Evolutionary conservation across 768 basidiomycete species (phyloP), one percentile per base, ranked within the genome.

Genomic region (Dacryopinax spathularia): DNA sequence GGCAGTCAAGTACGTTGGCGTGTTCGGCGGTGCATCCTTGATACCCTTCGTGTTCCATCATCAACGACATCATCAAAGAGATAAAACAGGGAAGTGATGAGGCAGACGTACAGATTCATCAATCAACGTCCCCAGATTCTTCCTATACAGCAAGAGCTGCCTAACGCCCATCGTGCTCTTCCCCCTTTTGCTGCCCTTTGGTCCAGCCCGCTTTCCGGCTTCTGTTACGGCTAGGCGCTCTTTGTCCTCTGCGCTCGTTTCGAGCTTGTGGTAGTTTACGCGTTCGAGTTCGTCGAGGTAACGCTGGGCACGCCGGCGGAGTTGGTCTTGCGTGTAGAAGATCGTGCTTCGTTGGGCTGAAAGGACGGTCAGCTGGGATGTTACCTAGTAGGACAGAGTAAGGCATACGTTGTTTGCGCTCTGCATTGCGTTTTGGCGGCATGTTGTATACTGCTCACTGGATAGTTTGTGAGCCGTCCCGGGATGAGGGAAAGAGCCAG

Each of bases 131-230:
- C 81, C 75, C 15, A 93, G 78, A 67, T 82, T 89, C 74, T 92
- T 93, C 68, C 86, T 84, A 73, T 92, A 93, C 44, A 93, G 74
- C 34, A 92, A 77, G 20, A 90, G 88, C 31, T 84, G 83, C 65
- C 91, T 81, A 63, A 92, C 83, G 67, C 82, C 86, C 83, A 87
- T 88, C 2, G 82, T 86, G 13, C 88, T 86, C 72, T 90, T 91
- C 76, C 86, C 89, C 78, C 83, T 86, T 68, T 74, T 79, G 35
- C 81, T 79, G 22, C 79, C 79, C 60, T n/a, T n/a, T n/a, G 39
- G 39, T 5, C 39, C 39, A 18, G 39, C 7, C 15, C 48, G 48
- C 48, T 29, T 56, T 2, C n/a, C n/a, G n/a, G 13, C 25, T 29
- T 56, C 48, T 7, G 48, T 56, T 2, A 56, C 48, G 29, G 48